Percentiles rank a stretch among this genome's conserved stretches.
Evolutionary conservation across 805 yeast genomes (phyloP).

Genomic region (Cephaloascus albidus): DNA sequence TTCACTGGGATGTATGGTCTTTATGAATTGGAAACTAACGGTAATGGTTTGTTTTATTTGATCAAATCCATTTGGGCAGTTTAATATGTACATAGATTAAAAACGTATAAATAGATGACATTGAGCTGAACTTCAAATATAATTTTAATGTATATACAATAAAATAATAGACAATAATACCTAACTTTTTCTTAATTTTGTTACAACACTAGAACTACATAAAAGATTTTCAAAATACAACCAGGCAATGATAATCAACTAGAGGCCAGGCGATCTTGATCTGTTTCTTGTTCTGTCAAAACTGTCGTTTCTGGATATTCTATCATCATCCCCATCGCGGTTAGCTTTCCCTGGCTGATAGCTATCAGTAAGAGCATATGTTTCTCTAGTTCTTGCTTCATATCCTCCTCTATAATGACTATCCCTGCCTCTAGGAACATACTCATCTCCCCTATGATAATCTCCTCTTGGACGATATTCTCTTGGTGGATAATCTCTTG

Average conservation of each 20-base stretch:
- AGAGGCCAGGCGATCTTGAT: neutral
- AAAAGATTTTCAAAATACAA: too few species aligned
- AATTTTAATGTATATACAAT: too few species aligned
- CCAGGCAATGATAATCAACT: too few species aligned
- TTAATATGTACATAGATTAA: constrained; percentile 3
- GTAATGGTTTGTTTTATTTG: constrained; percentile 69
- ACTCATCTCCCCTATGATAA: too few species aligned
- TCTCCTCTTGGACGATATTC: too few species aligned
- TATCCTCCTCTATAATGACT: neutral
- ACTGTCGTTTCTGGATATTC: neutral
- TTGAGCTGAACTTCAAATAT: too few species aligned
- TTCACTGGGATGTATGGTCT: constrained; percentile 67
- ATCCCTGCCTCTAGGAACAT: too few species aligned
- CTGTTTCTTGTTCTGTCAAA: neutral
- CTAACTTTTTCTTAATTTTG: too few species aligned
- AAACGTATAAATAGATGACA: too few species aligned
- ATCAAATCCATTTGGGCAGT: constrained; percentile 55
- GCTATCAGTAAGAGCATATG: neutral
- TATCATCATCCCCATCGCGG: neutral
- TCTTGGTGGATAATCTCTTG: too few species aligned
- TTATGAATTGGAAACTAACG: constrained; percentile 71
- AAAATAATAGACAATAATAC: too few species aligned
- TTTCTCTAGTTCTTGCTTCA: neutral
- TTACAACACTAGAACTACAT: too few species aligned
- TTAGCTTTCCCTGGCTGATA: neutral